Base-by-base conservation (phyloP, 2,329 filamentous ascomycete species). In the Penicillium sp. region DNA sequence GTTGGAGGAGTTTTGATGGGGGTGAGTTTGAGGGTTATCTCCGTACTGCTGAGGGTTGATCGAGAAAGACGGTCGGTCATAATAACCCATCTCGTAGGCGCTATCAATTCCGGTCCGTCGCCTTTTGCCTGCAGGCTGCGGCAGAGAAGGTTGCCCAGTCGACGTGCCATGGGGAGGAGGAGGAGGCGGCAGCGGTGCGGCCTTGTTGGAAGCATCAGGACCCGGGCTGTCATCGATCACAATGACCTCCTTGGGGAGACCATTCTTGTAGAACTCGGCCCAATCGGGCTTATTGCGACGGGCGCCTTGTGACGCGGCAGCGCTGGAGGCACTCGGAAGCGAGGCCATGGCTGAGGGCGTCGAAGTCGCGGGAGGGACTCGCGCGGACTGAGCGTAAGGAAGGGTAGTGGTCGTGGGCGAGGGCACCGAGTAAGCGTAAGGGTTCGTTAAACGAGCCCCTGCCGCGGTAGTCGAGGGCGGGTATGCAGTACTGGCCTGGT, bases 231-330 rank as follows among this genome's bases (percentile, higher is more conserved):
- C 87, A 56, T 75, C 72, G 33, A 94, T 94, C 64, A 93, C 85
- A 66, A 94, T 93, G 67, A 94, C 85, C 75, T 94, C 90, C 68
- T 90, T 88, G 20, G 90, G 90, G 21, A 91, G 76, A 3, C 90
- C 90, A 70, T 93, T 92, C 68, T 87, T 88, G 72, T 92, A 93
- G 68, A 92, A 94, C 58, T 82, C 84, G 51, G 83, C 79, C 90
- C 90, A 94, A 72, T 94, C 86, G 43, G 89, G 88, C 60, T 85
- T 69, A 81, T 82, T 68, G 67, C 71, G 56, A 80, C 64, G 66
- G 69, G 46, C 45, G 33, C 63, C 72, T 67, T 58, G 68, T 68
- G 58, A 76, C 69, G 58, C 72, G 69, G 51, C 71, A 64, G 54
- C 67, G 64, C 59, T 68, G 59, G 61, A 67, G 61, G 60, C 68